Base-by-base conservation (phyloP, 1,284 basidiomycete genomes). In the Ceratobasidium sp. region DNA sequence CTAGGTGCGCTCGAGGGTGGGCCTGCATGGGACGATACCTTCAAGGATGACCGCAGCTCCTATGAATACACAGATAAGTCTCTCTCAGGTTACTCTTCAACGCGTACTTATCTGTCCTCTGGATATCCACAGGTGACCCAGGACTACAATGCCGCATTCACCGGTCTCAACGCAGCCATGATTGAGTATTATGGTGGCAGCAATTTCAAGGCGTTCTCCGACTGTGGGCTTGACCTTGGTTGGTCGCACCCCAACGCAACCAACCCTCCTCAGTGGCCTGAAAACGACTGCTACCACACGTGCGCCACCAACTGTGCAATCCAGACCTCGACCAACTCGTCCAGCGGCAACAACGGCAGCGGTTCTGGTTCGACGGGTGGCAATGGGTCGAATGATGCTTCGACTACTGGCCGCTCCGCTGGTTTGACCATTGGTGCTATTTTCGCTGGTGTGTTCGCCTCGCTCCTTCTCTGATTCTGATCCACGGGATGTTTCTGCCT, bases 91-190 rank as follows among this genome's bases (percentile, higher is more conserved):
- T n/a, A n/a, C 20, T 3, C 25, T 8, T 29, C 22, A 6, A 22
- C 15, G 31, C 17, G 31, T 22, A 47, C 54, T 68, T 68, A 68
- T 56, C 45, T n/a, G n/a, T n/a, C n/a, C n/a, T 57, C 12, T 56
- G 17, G 17, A 20, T 17, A 31, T 25, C n/a, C 68, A 71, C 55
- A 71, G 70, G 70, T 71, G 65, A 71, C 70, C 27, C 70, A 71
- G 50, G 70, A 71, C 45, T 71, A 71, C 53, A 71, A 71, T 17
- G 67, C 70, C 13, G 70, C 70, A n/a, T 71, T 71, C 68, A 71
- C 70, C 7, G 70, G 70, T n/a, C 47, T 71, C 20, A 71, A 71
- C 52, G 70, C 70, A 29, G 70, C 67, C 31, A 54, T 49, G 35
- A 45, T 34, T 34, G 52, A 70, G 47, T 47, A 57, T 27, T 38